Conservation (phyloP, 306 rosid species). For the Inga leiocalycina region DNA sequence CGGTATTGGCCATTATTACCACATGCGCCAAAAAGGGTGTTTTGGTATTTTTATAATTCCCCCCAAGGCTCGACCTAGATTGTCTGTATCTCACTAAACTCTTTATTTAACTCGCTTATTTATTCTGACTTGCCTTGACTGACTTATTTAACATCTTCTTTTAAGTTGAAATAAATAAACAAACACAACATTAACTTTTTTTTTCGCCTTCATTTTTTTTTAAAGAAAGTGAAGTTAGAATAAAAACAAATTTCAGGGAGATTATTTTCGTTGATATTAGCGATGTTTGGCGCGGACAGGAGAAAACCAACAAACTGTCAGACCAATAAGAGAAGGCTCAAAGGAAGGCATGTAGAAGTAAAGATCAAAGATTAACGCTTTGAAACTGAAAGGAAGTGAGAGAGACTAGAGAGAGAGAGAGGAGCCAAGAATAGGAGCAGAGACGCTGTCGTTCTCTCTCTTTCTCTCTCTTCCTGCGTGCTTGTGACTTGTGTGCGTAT, state of each 20-base stretch:
- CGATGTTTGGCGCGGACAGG: slow-evolving; percentile 57
- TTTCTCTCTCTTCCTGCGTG: neutral
- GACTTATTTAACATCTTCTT: neutral
- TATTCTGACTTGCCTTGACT: neutral
- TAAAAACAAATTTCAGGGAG: neutral
- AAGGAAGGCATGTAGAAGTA: slow-evolving; percentile 25
- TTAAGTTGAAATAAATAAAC: neutral
- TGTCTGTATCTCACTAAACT: neutral
- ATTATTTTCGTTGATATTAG: slow-evolving; percentile 16
- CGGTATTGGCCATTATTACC: neutral
- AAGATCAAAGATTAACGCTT: slow-evolving; percentile 48
- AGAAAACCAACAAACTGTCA: slow-evolving; percentile 44
- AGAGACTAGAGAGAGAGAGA: slow-evolving; percentile 26
- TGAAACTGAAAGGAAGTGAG: slow-evolving; percentile 50
- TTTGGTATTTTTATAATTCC: slow-evolving; percentile 19
- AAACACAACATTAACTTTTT: neutral
- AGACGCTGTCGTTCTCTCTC: slow-evolving; percentile 28
- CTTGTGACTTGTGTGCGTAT: neutral
- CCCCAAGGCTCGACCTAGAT: neutral
- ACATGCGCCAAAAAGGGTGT: slow-evolving; percentile 39
- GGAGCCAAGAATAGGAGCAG: slow-evolving; percentile 23
- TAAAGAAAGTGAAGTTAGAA: neutral
- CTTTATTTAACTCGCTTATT: neutral
- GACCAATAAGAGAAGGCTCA: slow-evolving; percentile 42
- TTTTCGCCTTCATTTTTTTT: neutral